Evolutionary conservation across 2,329 filamentous ascomycete genomes (phyloP), one percentile per base, ranked within the genome.

Genomic region (Colletotrichum lentis): DNA sequence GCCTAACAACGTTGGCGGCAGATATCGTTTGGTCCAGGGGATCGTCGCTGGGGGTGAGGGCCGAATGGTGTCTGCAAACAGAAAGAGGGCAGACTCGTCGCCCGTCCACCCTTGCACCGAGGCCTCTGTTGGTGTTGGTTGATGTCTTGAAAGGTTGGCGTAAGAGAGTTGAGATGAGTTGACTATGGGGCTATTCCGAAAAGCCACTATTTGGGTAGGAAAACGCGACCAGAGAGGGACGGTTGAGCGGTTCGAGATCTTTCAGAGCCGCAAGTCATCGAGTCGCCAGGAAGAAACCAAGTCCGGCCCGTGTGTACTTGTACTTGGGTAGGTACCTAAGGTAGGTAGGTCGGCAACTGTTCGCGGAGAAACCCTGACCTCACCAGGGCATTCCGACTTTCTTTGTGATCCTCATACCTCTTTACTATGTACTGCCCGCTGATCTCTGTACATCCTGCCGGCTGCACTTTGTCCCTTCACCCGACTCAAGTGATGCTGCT

Each of bases 401-500:
- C 31, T 24, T 11, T 47, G 43, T 31, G 27, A 24, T 31, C 55
- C 24, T 43, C 8, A 35, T 35, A 35, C 27, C 27, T n/a, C n/a
- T n/a, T 24, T 35, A 35, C 31, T 10, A n/a, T n/a, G n/a, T 35
- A 35, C 31, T 35, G 31, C 31, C 31, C 7, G 31, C 31, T 10
- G 10, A 35, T 10, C 8, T 35, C 8, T 35, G 2, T 35, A 35
- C 8, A 10, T 35, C 31, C 31, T 10, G 31, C 31, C 31, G 7
- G 31, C 61, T 65, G 20, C 65, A 64, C 59, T 31, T 41, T 54
- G 49, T 54, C 55, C 47, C 37, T 68, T 68, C 43, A 24, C 57
- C 2, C 39, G 54, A 67, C 55, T 37, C 37, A 27, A 52, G 46
- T 53, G 41, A 49, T 49, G 4, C 47, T 8, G 11, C 37, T 43